phyloP scores from a whole-genome alignment of 2,329 filamentous ascomycete species.

The Drechslera avenae region DNA sequence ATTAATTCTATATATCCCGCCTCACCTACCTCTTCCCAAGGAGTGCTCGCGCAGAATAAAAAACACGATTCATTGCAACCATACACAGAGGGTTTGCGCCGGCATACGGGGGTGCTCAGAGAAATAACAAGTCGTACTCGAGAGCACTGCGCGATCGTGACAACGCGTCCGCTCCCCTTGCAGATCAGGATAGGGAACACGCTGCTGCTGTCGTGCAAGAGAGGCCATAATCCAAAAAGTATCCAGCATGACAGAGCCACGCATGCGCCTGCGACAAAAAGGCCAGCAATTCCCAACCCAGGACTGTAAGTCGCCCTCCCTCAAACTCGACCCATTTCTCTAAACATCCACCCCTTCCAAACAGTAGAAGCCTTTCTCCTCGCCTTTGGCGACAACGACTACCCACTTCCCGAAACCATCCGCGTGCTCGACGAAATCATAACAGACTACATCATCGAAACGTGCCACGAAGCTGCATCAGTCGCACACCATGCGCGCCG shows the following conservation, averaged over 20 bases:
- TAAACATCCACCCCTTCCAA: constrained; percentile 14
- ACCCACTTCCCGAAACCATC: constrained; percentile 82
- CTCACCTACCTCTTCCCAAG: too few relatives aligned
- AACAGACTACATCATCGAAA: constrained; percentile 90
- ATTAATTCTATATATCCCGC: too few relatives aligned
- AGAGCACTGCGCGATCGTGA: too few relatives aligned
- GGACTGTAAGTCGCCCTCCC: constrained; percentile 45
- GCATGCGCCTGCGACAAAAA: constrained; percentile 55
- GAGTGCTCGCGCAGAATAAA: too few relatives aligned
- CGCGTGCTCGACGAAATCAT: constrained; percentile 92
- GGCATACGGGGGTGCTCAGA: too few relatives aligned
- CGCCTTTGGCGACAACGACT: constrained; percentile 77
- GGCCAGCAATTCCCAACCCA: constrained; percentile 53
- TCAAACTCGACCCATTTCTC: constrained; percentile 8
- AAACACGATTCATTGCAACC: too few relatives aligned
- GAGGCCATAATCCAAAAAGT: too few relatives aligned
- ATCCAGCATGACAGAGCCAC: constrained; percentile 54
- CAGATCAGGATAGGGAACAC: too few relatives aligned
- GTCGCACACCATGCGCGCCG: constrained; percentile 84
- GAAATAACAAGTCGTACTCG: too few relatives aligned
- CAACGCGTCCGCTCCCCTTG: too few relatives aligned
- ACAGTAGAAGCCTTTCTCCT: constrained; percentile 75
- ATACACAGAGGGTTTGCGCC: too few relatives aligned
- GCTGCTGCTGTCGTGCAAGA: background rate
- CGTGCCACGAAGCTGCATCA: constrained; percentile 86